Conservation (phyloP, 2,329 filamentous ascomycete species). For the Bisporella sp. region DNA sequence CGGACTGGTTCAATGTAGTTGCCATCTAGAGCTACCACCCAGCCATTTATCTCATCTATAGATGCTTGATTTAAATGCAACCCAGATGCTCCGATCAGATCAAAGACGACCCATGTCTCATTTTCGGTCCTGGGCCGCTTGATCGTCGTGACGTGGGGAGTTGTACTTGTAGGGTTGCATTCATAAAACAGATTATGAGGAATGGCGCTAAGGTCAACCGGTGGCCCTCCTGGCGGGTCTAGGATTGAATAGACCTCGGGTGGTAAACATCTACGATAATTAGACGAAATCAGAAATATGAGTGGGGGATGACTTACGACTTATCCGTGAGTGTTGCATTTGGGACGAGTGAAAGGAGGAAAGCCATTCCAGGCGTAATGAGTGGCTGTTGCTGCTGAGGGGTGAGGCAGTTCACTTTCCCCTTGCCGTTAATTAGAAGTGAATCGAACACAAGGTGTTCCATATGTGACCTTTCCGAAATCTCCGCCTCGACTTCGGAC, state of each 20-base stretch:
- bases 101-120: not conserved
- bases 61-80: not conserved
- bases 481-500: conserved; percentile 7
- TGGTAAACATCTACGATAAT: not conserved
- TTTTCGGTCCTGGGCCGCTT: not conserved
- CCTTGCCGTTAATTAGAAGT: conserved; percentile 19
- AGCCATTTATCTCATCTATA: not conserved
- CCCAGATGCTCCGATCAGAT: not conserved
- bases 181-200: not conserved
- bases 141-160: not conserved
- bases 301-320: not conserved
- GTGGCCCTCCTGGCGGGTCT: not conserved
- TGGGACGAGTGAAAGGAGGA: not conserved
- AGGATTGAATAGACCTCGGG: not conserved
- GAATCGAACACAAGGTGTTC: conserved; percentile 13
- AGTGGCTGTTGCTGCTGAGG: not conserved
- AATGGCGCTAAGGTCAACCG: not conserved
- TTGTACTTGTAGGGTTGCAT: not conserved
- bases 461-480: conserved; percentile 7
- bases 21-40: not conserved
- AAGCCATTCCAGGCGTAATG: not conserved
- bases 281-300: not conserved
- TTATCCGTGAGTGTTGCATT: not conserved
- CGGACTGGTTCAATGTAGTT: not conserved
- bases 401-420: conserved; percentile 13